Base-by-base conservation (phyloP, 1,139 yeast genomes). In the Wickerhamiella infanticola region DNA sequence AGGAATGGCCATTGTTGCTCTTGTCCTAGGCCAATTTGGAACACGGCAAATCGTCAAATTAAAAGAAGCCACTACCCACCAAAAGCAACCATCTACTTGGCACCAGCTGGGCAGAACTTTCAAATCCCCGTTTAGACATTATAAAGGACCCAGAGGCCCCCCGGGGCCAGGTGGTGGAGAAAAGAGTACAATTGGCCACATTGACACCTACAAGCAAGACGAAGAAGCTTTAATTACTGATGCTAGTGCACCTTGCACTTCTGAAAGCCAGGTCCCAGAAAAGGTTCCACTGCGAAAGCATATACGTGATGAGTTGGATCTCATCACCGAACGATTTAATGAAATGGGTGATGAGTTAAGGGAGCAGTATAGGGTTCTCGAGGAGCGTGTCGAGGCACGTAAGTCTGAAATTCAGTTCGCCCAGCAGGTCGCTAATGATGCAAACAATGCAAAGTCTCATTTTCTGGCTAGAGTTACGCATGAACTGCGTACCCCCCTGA, bases 381-480 rank as follows among this genome's bases (percentile, higher is more conserved):
- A 90, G 64, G 94, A 85, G 53, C 72, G 96, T 47, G 98, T 90
- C 11, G 72, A 75, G 47, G 76, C 78, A 39, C 74, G 97, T 59
- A 88, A 97, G 0, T 80, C 75, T 56, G 95, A 90, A 60, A 70
- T 90, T 47, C 96, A 88, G 61, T 53, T 56, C 8, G 68, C 68
- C 2, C 53, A 63, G 39, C 51, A 58, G 11, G 56, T 58, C 3
- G 68, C 68, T 0, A 67, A 65, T 44, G 75, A 82, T 29, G 97
- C 97, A 1, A 88, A 85, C 62, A 96, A 88, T 56, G 95, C 97
- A 6, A 90, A 88, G 58, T 86, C 97, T 0, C 88, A 86, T 13
- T 90, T 90, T 62, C 84, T 90, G 60, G 97, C 97, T 6, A 86
- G 90, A 58, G 88, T 90, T 29, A 86, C 97, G 0, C 98, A 90